Evolutionary conservation across 2,329 filamentous ascomycete species (phyloP), one percentile per base, ranked within the genome.

Genomic region (Monilinia polystroma): DNA sequence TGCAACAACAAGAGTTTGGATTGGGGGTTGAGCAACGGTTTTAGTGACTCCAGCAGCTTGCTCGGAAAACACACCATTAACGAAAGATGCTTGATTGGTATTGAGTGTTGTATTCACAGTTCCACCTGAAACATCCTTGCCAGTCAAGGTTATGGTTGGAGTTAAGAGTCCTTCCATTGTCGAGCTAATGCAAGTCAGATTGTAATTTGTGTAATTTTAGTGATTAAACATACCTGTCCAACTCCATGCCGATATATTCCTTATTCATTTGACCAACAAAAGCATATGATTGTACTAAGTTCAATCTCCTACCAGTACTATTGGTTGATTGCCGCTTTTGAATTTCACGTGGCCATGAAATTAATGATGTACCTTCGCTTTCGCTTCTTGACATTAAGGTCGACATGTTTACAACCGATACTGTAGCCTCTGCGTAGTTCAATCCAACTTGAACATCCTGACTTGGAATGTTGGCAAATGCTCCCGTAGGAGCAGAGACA

Each of bases 251-350:
- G 81, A 91, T 82, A 57, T 83, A 75, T 64, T 81, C 78, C 64
- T 80, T 73, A 76, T 90, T 87, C 74, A 92, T 87, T 77, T 88
- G 84, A 20, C 90, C 90, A 43, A 90, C 81, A 72, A 92, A 90
- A 76, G 86, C 81, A 73, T 90, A 90, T 18, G 85, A 81, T 76
- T 89, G 88, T 55, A 90, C 76, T 64, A 86, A 75, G 26, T 81
- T 80, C 43, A 74, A 72, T 29, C 67, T 62, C 23, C 54, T 41
- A 18, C 41, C 54, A 8, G 41, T 47, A 38, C 41, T 32, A 11
- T 29, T 62, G n/a, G 49, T 64, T 29, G 63, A 67, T 66, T 72
- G 62, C 72, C 69, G 67, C 64, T 74, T 72, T 43, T 41, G 20
- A 38, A 63, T 63, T 23, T 29, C 45, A 55, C 68, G 67, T 60